Conservation (phyloP, 176 grass and related monocot species). For the Eragrostis nindensis region DNA sequence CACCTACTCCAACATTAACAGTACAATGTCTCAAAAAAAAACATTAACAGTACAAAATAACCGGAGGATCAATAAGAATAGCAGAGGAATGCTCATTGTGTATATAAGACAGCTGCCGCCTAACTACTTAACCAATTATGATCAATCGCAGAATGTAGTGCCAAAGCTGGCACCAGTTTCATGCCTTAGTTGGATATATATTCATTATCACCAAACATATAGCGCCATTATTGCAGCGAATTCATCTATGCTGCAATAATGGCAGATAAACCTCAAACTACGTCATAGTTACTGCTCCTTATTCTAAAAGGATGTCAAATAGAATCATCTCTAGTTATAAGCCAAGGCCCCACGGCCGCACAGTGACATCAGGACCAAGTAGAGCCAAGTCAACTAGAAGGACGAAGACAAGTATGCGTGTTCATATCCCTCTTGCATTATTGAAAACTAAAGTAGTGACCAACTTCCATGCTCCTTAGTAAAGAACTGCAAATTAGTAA, state of each 20-base stretch:
- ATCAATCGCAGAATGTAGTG: background rate
- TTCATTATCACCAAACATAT: background rate
- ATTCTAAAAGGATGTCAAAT: background rate
- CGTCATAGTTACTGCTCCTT: background rate
- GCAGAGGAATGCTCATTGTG: background rate
- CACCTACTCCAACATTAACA: background rate
- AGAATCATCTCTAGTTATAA: background rate
- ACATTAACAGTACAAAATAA: background rate
- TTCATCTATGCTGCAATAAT: background rate
- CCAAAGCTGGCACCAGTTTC: background rate
- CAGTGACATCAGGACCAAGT: background rate
- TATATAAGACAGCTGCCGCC: background rate
- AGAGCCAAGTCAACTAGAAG: slow-evolving; percentile 23
- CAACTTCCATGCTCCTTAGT: background rate
- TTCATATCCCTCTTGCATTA: background rate
- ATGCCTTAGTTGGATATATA: background rate
- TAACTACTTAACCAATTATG: background rate
- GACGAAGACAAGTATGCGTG: background rate
- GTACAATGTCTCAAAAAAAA: background rate
- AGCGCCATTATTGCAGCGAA: background rate
- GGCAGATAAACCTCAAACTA: background rate
- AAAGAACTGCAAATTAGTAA: background rate
- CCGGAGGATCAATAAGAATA: background rate
- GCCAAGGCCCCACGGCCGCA: background rate
- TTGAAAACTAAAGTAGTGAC: background rate